phyloP scores from a whole-genome alignment of 495 filamentous ascomycete species.

The Lasiosphaeriaceae sp. region DNA sequence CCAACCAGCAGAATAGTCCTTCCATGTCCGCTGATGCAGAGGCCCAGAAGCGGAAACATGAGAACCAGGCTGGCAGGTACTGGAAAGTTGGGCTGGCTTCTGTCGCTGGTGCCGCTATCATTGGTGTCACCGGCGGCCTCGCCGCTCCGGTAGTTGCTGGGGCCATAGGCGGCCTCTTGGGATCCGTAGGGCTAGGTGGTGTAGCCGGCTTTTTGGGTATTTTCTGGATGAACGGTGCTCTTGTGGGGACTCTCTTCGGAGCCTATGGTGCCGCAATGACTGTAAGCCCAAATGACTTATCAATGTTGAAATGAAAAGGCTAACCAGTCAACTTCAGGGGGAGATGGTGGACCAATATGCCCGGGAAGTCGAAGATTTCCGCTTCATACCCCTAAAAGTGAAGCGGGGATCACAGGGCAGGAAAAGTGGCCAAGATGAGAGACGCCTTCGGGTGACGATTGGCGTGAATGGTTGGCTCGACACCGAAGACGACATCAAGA shows the following conservation, averaged over 20 bases:
- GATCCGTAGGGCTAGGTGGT: conserved; percentile 76
- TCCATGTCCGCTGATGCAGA: conserved; percentile 66
- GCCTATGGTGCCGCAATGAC: conserved; percentile 88
- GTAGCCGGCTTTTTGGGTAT: conserved; percentile 79
- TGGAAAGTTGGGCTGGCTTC: conserved; percentile 89
- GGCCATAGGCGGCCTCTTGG: conserved; percentile 83
- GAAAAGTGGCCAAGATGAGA: conserved; percentile 20
- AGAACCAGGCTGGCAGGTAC: conserved; percentile 56
- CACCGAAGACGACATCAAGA: conserved; percentile 60
- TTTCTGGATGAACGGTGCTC: conserved; percentile 72
- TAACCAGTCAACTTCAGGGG: conserved; percentile 34
- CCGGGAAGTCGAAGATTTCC: conserved; percentile 80
- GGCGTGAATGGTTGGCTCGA: conserved; percentile 82
- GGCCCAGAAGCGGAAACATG: conserved; percentile 60
- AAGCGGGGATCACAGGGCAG: conserved; percentile 31
- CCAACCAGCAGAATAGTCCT: conserved; percentile 24
- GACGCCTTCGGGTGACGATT: conserved; percentile 74
- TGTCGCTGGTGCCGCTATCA: conserved; percentile 81
- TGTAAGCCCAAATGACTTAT: conserved; percentile 21
- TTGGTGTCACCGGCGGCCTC: conserved; percentile 83
- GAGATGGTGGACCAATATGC: conserved; percentile 83
- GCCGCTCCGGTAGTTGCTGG: conserved; percentile 85
- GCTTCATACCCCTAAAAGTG: conserved; percentile 69
- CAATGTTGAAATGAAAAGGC: not conserved
- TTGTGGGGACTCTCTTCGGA: conserved; percentile 84